Percentiles rank a stretch among this genome's conserved stretches.
phyloP scores from a whole-genome alignment of 1,284 basidiomycete genomes.

The Abortiporus biennis region DNA sequence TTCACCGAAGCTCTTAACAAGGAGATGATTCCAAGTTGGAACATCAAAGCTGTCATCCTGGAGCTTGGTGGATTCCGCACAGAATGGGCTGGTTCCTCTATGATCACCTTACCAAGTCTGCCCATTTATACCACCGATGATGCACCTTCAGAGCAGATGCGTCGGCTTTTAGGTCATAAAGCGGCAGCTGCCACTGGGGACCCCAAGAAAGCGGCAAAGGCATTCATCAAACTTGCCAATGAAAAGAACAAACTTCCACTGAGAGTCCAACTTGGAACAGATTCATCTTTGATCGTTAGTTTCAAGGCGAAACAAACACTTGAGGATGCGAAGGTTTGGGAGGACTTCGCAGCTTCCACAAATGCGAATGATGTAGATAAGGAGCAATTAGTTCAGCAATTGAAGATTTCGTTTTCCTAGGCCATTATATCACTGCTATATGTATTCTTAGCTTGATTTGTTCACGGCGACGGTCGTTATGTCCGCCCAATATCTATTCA shows the following conservation, averaged over 20 bases:
- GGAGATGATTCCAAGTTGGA: conserved; percentile 23
- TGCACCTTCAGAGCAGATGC: conserved; percentile 8
- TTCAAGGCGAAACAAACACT: conserved; percentile 16
- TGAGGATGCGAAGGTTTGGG: conserved; percentile 1
- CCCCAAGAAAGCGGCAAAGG: conserved; percentile 12
- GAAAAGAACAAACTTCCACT: conserved; percentile 24
- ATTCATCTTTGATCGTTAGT: conserved; percentile 21
- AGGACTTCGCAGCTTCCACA: conserved; percentile 12
- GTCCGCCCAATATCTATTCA: no score
- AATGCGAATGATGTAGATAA: conserved; percentile 13
- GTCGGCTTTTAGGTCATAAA: no score
- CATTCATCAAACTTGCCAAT: conserved; percentile 14
- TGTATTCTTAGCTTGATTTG: no score
- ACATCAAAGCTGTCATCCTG: conserved; percentile 29
- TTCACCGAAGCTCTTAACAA: conserved; percentile 25
- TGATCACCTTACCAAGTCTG: conserved; percentile 9
- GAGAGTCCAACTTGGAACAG: conserved; percentile 27
- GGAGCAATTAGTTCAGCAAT: no score
- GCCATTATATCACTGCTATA: no score
- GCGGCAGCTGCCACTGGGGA: no score
- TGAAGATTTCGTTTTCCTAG: no score
- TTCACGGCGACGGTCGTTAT: no score
- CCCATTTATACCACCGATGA: conserved; percentile 16
- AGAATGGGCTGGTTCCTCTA: conserved; percentile 16
- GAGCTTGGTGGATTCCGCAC: conserved; percentile 31